Evolutionary conservation across 1,284 basidiomycete species (phyloP).

Genomic region (Boletellus deceptivus): DNA sequence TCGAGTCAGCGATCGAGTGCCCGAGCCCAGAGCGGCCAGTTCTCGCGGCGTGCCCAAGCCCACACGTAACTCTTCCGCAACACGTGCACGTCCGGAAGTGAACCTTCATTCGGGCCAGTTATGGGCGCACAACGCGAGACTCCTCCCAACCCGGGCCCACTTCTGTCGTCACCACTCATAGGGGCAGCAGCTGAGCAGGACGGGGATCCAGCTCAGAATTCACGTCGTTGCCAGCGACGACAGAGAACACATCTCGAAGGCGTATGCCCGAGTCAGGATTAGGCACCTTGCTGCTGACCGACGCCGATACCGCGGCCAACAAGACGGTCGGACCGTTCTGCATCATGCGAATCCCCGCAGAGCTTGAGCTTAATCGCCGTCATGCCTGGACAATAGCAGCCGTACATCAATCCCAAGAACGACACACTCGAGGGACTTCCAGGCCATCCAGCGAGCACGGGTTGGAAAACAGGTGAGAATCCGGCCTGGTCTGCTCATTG

Average conservation of each 20-base stretch:
- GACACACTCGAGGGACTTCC: constrained; percentile 10
- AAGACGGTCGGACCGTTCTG: constrained; percentile 3
- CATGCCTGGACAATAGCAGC: constrained; percentile 6
- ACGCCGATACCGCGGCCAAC: constrained; percentile 21
- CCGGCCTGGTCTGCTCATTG: constrained; percentile 3
- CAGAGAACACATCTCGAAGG: constrained; percentile 20
- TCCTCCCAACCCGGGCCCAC: constrained; percentile 12
- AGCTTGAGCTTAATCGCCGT: constrained; percentile 23
- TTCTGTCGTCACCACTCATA: constrained; percentile 1
- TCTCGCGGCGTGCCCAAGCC: constrained; percentile 22
- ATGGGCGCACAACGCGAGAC: constrained; percentile 14
- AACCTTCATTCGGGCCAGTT: constrained; percentile 17
- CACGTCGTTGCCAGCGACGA: constrained; percentile 24
- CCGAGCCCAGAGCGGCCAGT: constrained; percentile 25
- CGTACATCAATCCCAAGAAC: constrained; percentile 3
- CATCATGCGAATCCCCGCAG: constrained; percentile 27
- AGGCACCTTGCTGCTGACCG: not conserved
- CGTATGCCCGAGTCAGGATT: constrained; percentile 5
- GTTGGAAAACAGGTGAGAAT: constrained; percentile 12
- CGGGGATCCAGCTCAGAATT: constrained; percentile 28
- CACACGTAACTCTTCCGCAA: constrained; percentile 24
- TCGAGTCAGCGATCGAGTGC: constrained; percentile 28
- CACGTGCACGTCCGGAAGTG: constrained; percentile 31
- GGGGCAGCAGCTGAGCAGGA: constrained; percentile 1
- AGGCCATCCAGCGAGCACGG: not conserved